Conservation (phyloP, 2,329 filamentous ascomycete species). For the Ramichloridium luteum region DNA sequence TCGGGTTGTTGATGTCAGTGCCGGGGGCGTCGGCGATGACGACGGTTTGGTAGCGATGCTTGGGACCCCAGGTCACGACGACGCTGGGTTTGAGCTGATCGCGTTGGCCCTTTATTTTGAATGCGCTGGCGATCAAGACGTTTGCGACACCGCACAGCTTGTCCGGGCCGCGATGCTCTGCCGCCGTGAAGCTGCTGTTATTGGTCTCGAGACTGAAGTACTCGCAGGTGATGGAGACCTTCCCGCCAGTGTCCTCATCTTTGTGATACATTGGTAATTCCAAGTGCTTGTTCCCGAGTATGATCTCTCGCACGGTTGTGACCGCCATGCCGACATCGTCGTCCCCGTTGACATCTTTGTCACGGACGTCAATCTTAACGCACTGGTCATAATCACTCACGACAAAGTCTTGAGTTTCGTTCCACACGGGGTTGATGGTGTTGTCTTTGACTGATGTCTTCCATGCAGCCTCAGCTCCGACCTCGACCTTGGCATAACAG, state of each 20-base stretch:
- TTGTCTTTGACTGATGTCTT: too few species aligned
- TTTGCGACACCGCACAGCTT: slow-evolving; percentile 32
- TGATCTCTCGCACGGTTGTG: slow-evolving; percentile 31
- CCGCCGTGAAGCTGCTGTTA: slow-evolving; percentile 21
- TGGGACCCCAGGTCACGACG: slow-evolving; percentile 31
- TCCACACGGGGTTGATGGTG: too few species aligned
- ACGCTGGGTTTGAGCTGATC: slow-evolving; percentile 36
- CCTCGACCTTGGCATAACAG: too few species aligned
- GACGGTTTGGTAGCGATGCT: slow-evolving; percentile 30
- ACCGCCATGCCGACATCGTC: slow-evolving; percentile 35
- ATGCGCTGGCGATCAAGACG: slow-evolving; percentile 32
- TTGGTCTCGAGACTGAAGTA: slow-evolving; percentile 34
- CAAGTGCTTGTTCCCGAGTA: slow-evolving; percentile 33
- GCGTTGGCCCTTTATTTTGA: slow-evolving; percentile 32
- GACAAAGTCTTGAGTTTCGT: too few species aligned
- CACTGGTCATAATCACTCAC: slow-evolving; percentile 35
- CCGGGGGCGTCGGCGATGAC: slow-evolving; percentile 34
- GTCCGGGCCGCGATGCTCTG: slow-evolving; percentile 18
- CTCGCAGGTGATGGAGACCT: slow-evolving; percentile 27
- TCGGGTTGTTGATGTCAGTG: slow-evolving; percentile 37
- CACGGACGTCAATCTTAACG: slow-evolving; percentile 32
- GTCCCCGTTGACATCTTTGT: slow-evolving; percentile 32
- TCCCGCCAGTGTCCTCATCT: slow-evolving; percentile 27
- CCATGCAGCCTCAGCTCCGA: too few species aligned
- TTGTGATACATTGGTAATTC: slow-evolving; percentile 30